Conservation (phyloP, 768 basidiomycete species). For the Auriscalpium vulgare region DNA sequence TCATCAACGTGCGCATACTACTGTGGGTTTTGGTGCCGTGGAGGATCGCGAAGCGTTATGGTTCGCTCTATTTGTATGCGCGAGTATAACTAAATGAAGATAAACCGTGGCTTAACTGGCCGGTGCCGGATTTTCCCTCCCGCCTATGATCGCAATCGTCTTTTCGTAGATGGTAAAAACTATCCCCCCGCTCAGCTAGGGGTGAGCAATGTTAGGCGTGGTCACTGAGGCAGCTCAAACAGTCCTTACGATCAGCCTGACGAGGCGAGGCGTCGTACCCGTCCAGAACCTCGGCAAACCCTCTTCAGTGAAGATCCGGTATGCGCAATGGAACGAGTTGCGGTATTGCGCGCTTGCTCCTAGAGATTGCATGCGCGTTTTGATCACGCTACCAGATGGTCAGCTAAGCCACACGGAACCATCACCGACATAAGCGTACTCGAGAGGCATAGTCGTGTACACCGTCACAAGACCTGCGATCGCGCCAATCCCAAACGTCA, state of each 20-base stretch:
- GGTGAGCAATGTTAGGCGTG: not conserved
- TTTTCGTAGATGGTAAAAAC: slow-evolving; percentile 91
- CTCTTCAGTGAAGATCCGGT: slow-evolving; percentile 90
- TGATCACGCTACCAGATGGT: slow-evolving; percentile 63
- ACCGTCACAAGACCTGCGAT: slow-evolving; percentile 94
- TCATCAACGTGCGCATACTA: no score
- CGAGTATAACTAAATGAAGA: no score
- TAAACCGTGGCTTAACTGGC: no score
- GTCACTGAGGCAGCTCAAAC: not conserved
- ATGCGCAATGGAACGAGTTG: slow-evolving; percentile 94
- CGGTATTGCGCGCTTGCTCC: slow-evolving; percentile 76
- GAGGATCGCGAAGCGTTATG: no score
- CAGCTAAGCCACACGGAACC: not conserved
- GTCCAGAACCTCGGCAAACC: slow-evolving; percentile 93
- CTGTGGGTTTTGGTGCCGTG: no score
- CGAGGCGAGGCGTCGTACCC: slow-evolving; percentile 86
- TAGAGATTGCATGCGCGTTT: slow-evolving; percentile 96
- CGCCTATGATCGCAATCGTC: slow-evolving; percentile 48
- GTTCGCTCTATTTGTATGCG: no score
- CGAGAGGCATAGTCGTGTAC: slow-evolving; percentile 81
- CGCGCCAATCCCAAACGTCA: slow-evolving; percentile 93
- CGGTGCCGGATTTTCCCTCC: slow-evolving; percentile 11
- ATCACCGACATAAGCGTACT: slow-evolving; percentile 34
- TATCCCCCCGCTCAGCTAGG: slow-evolving; percentile 84
- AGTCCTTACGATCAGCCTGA: slow-evolving; percentile 67